Base-by-base conservation (phyloP, 1,284 basidiomycete genomes). In the Lentinus polychrous region DNA sequence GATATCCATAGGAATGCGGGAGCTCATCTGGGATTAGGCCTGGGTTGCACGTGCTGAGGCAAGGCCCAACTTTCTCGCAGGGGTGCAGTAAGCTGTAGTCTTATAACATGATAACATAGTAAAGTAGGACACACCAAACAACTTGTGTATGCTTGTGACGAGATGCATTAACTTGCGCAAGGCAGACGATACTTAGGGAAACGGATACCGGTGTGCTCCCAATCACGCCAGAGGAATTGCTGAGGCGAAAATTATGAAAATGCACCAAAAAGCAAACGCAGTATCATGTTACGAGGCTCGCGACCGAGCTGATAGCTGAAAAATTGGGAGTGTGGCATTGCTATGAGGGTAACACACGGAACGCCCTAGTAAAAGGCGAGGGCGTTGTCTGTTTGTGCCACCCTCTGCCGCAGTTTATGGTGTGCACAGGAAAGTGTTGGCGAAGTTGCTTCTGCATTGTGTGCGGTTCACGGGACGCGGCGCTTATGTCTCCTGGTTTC, bases 321-420 rank as follows among this genome's bases (percentile, higher is more conserved):
- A 78, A 76, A 79, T 79, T 78, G 65, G 64, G 59, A 66, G 65
- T 55, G 74, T 69, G 73, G 66, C 68, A 71, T 75, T 69, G 18
- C 49, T 55, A 24, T 65, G 68, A 70, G 68, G 71, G 67, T 64
- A 67, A 63, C 61, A 75, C 77, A 79, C 77, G 71, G 76, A 76
- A 76, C 72, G 73, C 76, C 76, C 77, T 79, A 78, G 77, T 79
- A 78, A 78, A 78, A 79, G 77, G 77, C 77, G 77, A 78, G 75
- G 76, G 76, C 73, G 73, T 77, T 76, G 73, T 76, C 62, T 71
- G 62, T 51, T 79, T 79, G 76, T 68, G 66, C 63, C 64, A 66
- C 69, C 72, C 72, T 66, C 75, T 73, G 68, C 70, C 72, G 71
- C 76, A 55, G 15, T 8, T n/a, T 17, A 33, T 34, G 49, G 8